A percentile compares a stretch with the other conserved stretches of the same genome.
phyloP scores from a whole-genome alignment of 2,329 filamentous ascomycete genomes.

The Phaeomoniella chlamydospora region DNA sequence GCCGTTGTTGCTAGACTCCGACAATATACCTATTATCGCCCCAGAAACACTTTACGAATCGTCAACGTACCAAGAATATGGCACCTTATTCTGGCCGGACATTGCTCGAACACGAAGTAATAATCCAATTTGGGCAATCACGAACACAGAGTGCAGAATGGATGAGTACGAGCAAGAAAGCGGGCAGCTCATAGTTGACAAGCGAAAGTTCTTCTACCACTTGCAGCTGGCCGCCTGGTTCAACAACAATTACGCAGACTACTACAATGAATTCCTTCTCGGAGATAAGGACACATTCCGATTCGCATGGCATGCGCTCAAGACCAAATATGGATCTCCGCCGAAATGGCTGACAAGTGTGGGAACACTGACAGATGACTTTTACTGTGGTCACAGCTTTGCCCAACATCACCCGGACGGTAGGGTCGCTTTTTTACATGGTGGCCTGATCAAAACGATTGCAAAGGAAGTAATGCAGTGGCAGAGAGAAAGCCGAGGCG shows the following conservation, averaged over 20 bases:
- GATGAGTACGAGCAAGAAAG: slow-evolving; percentile 21
- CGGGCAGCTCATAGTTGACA: slow-evolving; percentile 21
- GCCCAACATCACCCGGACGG: slow-evolving; percentile 19
- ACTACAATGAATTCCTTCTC: slow-evolving; percentile 16
- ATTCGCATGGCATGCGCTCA: slow-evolving; percentile 20
- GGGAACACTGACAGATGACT: slow-evolving; percentile 12
- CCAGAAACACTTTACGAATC: slow-evolving; percentile 16
- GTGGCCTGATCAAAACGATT: slow-evolving; percentile 17
- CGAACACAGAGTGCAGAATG: slow-evolving; percentile 19
- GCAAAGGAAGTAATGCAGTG: slow-evolving; percentile 11
- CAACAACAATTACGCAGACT: slow-evolving; percentile 10
- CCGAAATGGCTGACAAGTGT: slow-evolving; percentile 16
- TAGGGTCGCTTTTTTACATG: slow-evolving; percentile 17
- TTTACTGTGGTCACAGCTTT: slow-evolving; percentile 20
- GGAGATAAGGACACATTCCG: slow-evolving; percentile 23
- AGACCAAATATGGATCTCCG: slow-evolving; percentile 16
- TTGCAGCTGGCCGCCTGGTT: slow-evolving; percentile 20
- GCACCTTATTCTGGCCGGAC: slow-evolving; percentile 22
- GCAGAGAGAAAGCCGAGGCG: slow-evolving; percentile 12
- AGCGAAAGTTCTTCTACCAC: slow-evolving; percentile 21
- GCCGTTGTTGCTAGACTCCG: slow-evolving; percentile 19
- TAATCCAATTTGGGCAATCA: slow-evolving; percentile 18
- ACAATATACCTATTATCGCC: slow-evolving; percentile 19
- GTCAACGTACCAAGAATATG: slow-evolving; percentile 11
- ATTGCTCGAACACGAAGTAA: slow-evolving; percentile 18